A percentile compares a stretch with the other conserved stretches of the same genome.
These are phyloP conservation scores for Yamadazyma sp. DNA, from an alignment of 805 yeast genomes.

Conservation along the genomic window DNA sequence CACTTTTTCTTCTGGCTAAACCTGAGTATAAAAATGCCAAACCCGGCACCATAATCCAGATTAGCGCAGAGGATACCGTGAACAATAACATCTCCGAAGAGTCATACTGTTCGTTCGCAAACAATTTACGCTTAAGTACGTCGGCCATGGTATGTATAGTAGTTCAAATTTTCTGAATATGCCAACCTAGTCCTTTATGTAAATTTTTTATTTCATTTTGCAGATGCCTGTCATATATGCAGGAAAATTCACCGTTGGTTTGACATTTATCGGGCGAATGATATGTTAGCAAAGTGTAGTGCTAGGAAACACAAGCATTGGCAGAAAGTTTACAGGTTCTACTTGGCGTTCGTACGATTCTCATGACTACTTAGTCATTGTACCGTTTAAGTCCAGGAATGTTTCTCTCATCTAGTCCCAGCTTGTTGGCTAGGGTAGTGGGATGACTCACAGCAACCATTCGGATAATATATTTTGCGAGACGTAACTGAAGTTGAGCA, in stretches of 20 bases:
- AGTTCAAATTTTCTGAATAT: neutral
- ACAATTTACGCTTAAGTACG: constrained; percentile 28
- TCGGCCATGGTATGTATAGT: neutral
- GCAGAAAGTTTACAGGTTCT: constrained; percentile 1
- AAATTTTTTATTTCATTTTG: constrained; percentile 1
- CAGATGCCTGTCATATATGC: constrained; percentile 3
- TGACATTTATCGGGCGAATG: constrained; percentile 9
- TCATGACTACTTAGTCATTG: too few relatives aligned
- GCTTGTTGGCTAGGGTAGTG: too few relatives aligned
- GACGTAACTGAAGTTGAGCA: too few relatives aligned
- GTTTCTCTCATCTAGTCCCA: too few relatives aligned
- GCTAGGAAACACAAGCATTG: too few relatives aligned
- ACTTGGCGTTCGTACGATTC: too few relatives aligned
- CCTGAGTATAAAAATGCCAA: constrained; percentile 92
- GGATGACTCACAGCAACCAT: too few relatives aligned
- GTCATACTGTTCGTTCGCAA: constrained; percentile 35
- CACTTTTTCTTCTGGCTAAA: constrained; percentile 85
- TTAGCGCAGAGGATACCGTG: constrained; percentile 64
- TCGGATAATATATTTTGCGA: too few relatives aligned
- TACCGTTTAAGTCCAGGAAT: too few relatives aligned
- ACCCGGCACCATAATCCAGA: constrained; percentile 92
- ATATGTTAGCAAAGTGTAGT: constrained; percentile 4
- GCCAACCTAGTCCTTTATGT: constrained; percentile 3
- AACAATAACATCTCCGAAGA: constrained; percentile 39
- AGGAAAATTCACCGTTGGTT: neutral